Evolutionary conservation across 306 rosid species (phyloP).

Genomic region (Sechiopsis laciniata): DNA sequence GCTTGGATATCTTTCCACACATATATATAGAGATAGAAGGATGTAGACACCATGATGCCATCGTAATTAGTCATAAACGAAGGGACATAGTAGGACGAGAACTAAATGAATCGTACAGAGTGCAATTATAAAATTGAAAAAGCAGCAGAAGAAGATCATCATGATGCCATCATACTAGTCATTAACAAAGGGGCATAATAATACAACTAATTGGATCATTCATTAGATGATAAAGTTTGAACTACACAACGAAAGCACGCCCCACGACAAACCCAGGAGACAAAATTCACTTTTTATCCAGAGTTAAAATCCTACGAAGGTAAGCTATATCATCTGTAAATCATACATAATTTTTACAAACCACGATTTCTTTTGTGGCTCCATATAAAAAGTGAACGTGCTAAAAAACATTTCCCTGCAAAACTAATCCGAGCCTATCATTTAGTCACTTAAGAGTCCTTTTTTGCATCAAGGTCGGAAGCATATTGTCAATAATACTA

Average conservation of each 20-base stretch:
- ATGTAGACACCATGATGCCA: background rate
- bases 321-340: background rate
- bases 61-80: background rate
- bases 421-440: background rate
- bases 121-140: background rate
- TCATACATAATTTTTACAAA: background rate
- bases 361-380: background rate
- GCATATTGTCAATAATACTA: background rate
- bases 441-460: background rate
- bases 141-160: background rate
- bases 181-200: background rate
- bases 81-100: background rate
- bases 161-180: conserved; percentile 1
- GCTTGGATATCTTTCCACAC: background rate
- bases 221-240: background rate
- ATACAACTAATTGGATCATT: background rate
- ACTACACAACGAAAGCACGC: background rate
- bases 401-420: background rate
- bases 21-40: background rate
- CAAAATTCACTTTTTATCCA: background rate
- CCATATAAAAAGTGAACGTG: background rate
- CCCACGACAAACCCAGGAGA: background rate
- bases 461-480: background rate
- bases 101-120: background rate
- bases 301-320: background rate